Conservation (phyloP, 768 basidiomycete species). For the Amylocystis lapponica region DNA sequence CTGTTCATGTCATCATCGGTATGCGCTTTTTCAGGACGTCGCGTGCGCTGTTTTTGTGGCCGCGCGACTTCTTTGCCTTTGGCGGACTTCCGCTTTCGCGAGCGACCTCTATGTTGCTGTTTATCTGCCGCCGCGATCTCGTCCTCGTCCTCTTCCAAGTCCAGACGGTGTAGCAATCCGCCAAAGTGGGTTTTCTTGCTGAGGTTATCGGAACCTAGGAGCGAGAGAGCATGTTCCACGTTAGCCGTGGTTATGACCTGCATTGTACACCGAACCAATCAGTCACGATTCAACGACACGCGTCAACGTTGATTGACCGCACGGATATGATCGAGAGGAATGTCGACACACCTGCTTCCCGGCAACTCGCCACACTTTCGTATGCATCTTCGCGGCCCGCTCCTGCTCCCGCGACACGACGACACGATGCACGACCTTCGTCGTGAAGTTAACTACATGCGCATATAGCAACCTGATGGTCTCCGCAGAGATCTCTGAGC, state of each 20-base stretch:
- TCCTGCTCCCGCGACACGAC: conserved; percentile 58
- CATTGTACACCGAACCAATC: no score
- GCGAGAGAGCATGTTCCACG: conserved; percentile 44
- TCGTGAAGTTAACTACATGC: conserved; percentile 45
- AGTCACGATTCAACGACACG: no score
- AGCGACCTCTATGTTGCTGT: no score
- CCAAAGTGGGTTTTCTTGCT: conserved; percentile 39
- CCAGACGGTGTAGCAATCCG: conserved; percentile 21
- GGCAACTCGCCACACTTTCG: conserved; percentile 52
- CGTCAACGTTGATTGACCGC: not conserved
- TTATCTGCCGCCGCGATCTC: conserved; percentile 7
- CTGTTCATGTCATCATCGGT: conserved; percentile 12
- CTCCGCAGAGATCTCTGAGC: conserved; percentile 38
- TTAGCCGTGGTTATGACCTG: conserved; percentile 38
- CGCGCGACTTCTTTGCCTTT: not conserved
- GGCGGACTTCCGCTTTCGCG: not conserved
- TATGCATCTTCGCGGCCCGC: conserved; percentile 46
- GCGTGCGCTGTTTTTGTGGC: conserved; percentile 7
- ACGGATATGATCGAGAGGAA: not conserved
- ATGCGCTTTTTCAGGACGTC: conserved; percentile 10
- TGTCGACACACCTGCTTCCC: conserved; percentile 35
- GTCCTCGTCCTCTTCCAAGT: conserved; percentile 8
- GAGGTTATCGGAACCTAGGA: conserved; percentile 35
- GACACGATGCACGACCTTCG: conserved; percentile 43
- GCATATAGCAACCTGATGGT: conserved; percentile 42